These are phyloP conservation scores for Helianthus tuberosus DNA, from an alignment of 129 eudicot species.

Conservation along the genomic window DNA sequence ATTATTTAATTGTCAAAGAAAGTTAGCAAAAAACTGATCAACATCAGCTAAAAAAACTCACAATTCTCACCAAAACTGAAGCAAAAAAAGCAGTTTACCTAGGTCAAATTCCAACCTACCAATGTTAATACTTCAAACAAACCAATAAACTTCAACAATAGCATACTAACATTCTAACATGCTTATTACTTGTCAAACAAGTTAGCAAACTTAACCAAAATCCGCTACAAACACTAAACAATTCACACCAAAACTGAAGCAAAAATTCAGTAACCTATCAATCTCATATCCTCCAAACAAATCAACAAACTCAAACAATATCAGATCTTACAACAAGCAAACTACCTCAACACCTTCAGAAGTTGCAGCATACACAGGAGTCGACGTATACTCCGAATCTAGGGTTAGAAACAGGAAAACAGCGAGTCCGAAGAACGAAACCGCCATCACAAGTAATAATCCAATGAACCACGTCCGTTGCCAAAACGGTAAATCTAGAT, in stretches of 20 bases:
- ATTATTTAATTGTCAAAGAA: neutral
- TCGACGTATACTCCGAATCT: constrained; percentile 58
- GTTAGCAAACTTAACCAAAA: neutral
- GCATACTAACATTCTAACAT: neutral
- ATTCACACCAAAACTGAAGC: neutral
- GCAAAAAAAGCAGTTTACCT: neutral
- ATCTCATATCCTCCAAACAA: neutral
- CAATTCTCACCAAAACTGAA: neutral
- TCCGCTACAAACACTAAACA: neutral
- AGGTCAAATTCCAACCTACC: neutral
- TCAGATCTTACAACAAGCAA: neutral
- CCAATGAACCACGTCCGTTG: constrained; percentile 82
- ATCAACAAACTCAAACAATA: neutral
- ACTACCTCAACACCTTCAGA: constrained; percentile 92
- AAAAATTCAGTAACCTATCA: neutral
- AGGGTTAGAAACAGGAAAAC: constrained; percentile 67
- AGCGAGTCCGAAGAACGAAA: constrained; percentile 73
- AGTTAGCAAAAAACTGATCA: neutral
- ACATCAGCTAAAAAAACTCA: neutral
- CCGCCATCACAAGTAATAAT: constrained; percentile 65
- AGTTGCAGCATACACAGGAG: constrained; percentile 57
- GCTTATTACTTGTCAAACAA: constrained; percentile 5
- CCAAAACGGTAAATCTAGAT: constrained; percentile 74
- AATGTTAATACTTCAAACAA: neutral
- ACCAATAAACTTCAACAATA: neutral